Base-by-base conservation (phyloP, 2,329 filamentous ascomycete genomes). In the Ophidiomyces ophidiicola region DNA sequence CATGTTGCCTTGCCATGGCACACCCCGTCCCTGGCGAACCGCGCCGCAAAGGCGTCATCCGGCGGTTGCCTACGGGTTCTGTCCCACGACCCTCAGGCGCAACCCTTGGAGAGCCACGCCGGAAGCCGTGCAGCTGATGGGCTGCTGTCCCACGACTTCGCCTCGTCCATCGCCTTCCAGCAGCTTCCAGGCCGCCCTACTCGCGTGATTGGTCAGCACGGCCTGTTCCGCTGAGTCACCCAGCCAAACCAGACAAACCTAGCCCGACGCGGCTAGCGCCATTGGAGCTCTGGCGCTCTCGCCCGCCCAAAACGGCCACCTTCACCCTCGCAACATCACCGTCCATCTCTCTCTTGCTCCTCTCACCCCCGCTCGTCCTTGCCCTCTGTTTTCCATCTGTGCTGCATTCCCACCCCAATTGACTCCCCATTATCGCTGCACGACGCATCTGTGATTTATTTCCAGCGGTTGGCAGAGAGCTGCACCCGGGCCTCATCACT, bases 91-190 rank as follows among this genome's bases (percentile, higher is more conserved):
- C n/a, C n/a, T n/a, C n/a, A n/a, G n/a, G n/a, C n/a, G n/a, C 4
- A 33, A 21, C 14, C 25, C 4, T 28, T 28, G 25, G 11, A 28
- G 25, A 10, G 11, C 11, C 11, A 14, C 8, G 14, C 14, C 25
- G 11, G 25, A 4, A 28, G 25, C 8, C 14, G 25, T 14, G 8
- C 14, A 8, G 11, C 29, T 28, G 7, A 23, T n/a, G 15, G 18
- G 38, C 32, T 41, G 31, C 36, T 32, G 38, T 41, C 31, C 31
- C 38, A 29, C 24, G 30, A 14, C 4, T 21, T 12, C 5, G 6
- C 10, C 24, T 19, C 14, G 8, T 47, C 45, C 34, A 40, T 33
- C 31, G 41, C 29, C 12, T 45, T 47, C 43, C 43, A 47, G 34
- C 29, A 20, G 31, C 32, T 47, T 47, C 45, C 38, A 42, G 25